Conservation (phyloP, 176 grass and related monocot species). For the Oryza officinalis region DNA sequence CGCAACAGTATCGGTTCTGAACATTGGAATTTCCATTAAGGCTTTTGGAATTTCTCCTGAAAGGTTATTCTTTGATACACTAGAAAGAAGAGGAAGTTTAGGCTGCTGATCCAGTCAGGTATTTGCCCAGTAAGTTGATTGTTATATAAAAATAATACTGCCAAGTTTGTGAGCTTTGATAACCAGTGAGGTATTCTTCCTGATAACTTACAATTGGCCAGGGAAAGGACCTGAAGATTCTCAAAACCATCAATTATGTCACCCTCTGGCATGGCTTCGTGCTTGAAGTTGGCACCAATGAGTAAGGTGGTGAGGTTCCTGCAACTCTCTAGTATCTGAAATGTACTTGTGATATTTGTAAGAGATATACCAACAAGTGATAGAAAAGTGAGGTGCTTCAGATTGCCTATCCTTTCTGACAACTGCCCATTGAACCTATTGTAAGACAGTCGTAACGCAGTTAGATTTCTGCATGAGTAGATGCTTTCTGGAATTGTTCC, state of each 20-base stretch:
- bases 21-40: too few relatives aligned
- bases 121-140: too few relatives aligned
- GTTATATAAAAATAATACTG: too few relatives aligned
- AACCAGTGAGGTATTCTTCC: conserved; percentile 36
- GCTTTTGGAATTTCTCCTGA: too few relatives aligned
- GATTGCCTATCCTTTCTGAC: neutral
- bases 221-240: too few relatives aligned
- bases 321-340: conserved; percentile 40
- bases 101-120: too few relatives aligned
- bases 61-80: too few relatives aligned
- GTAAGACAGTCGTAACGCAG: conserved; percentile 25
- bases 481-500: conserved; percentile 44
- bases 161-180: conserved; percentile 33
- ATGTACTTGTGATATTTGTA: conserved; percentile 35
- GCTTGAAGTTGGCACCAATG: conserved; percentile 24
- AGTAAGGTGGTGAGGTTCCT: neutral
- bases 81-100: too few relatives aligned
- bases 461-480: conserved; percentile 46
- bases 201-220: too few relatives aligned
- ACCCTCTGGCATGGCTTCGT: conserved; percentile 31
- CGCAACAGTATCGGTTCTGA: too few relatives aligned
- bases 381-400: too few relatives aligned
- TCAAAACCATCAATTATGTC: conserved; percentile 28
- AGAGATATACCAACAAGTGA: neutral
- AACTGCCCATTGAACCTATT: conserved; percentile 35